phyloP scores from a whole-genome alignment of 225 moss, liverwort and hornwort species.

The Takakia lepidozioides region DNA sequence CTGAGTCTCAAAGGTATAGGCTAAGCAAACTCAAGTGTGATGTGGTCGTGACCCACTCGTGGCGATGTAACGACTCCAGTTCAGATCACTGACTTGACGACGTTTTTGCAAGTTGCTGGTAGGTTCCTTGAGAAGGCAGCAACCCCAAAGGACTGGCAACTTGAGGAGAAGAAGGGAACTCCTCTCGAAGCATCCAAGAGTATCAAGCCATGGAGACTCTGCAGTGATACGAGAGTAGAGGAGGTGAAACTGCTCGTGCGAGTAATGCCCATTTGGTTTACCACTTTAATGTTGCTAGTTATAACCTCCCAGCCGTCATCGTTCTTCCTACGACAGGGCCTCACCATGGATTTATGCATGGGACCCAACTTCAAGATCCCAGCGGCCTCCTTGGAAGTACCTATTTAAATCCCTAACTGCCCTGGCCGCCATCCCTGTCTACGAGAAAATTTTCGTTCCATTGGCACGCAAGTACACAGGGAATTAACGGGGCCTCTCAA shows the following conservation, averaged over 20 bases:
- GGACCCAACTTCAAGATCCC: conserved; percentile 31
- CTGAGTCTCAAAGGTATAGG: too few species aligned
- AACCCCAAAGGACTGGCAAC: neutral
- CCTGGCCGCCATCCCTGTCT: conserved; percentile 36
- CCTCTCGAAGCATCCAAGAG: neutral
- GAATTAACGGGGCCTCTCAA: conserved; percentile 36
- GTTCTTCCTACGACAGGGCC: conserved; percentile 49
- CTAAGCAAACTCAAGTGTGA: too few species aligned
- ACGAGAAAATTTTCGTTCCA: conserved; percentile 37
- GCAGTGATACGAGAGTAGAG: conserved; percentile 61
- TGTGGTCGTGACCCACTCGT: too few species aligned
- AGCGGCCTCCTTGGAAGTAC: conserved; percentile 48
- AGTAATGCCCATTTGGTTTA: conserved; percentile 54
- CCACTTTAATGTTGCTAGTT: conserved; percentile 31
- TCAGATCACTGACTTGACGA: too few species aligned
- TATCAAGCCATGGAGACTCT: conserved; percentile 23
- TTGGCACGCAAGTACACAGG: conserved; percentile 21
- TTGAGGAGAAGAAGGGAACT: neutral
- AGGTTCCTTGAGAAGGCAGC: conserved; percentile 59
- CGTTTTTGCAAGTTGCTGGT: too few species aligned
- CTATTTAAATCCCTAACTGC: conserved; percentile 22
- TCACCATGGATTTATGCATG: conserved; percentile 40
- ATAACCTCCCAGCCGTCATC: conserved; percentile 37
- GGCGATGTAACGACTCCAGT: too few species aligned
- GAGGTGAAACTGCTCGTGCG: conserved; percentile 44